These are phyloP conservation scores for Xerocomellus dryophilus DNA, from an alignment of 768 basidiomycete genomes.

Conservation along the genomic window DNA sequence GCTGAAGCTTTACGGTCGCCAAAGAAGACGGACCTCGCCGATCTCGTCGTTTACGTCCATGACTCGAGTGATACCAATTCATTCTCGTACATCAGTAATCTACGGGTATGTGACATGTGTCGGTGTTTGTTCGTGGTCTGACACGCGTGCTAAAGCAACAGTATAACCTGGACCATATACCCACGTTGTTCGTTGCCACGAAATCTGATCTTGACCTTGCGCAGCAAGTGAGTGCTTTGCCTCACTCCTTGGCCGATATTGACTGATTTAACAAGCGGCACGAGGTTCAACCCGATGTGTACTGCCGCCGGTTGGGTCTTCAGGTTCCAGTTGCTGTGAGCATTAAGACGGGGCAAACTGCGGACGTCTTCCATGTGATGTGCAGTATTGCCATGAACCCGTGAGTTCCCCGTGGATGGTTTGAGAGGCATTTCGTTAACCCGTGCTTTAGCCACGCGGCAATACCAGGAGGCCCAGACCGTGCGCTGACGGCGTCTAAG, in stretches of 20 bases:
- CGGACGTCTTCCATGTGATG: slow-evolving; percentile 85
- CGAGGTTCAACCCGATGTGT: slow-evolving; percentile 98
- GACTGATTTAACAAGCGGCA: slow-evolving; percentile 59
- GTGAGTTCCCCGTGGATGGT: slow-evolving; percentile 45
- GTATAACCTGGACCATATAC: slow-evolving; percentile 92
- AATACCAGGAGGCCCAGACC: slow-evolving; percentile 82
- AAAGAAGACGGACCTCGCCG: slow-evolving; percentile 89
- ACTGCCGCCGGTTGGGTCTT: slow-evolving; percentile 84
- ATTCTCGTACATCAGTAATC: slow-evolving; percentile 96
- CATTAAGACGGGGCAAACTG: slow-evolving; percentile 78
- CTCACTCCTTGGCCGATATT: not conserved
- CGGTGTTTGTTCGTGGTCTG: slow-evolving; percentile 8
- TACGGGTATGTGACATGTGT: slow-evolving; percentile 59
- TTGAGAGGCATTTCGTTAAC: slow-evolving; percentile 11
- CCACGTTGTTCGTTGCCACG: slow-evolving; percentile 96
- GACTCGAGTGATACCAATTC: slow-evolving; percentile 99
- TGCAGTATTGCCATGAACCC: slow-evolving; percentile 83
- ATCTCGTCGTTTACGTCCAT: slow-evolving; percentile 93
- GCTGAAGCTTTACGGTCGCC: slow-evolving; percentile 82
- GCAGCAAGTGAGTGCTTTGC: slow-evolving; percentile 61
- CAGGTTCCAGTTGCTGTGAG: slow-evolving; percentile 94
- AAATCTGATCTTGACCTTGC: slow-evolving; percentile 98
- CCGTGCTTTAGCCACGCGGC: slow-evolving; percentile 46
- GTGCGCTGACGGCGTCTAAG: slow-evolving; percentile 66
- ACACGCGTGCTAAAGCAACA: slow-evolving; percentile 68